Percentiles rank a stretch among this genome's conserved stretches.
Conservation (phyloP, 73 alveolate genomes). For the Symbiodinium natans region DNA sequence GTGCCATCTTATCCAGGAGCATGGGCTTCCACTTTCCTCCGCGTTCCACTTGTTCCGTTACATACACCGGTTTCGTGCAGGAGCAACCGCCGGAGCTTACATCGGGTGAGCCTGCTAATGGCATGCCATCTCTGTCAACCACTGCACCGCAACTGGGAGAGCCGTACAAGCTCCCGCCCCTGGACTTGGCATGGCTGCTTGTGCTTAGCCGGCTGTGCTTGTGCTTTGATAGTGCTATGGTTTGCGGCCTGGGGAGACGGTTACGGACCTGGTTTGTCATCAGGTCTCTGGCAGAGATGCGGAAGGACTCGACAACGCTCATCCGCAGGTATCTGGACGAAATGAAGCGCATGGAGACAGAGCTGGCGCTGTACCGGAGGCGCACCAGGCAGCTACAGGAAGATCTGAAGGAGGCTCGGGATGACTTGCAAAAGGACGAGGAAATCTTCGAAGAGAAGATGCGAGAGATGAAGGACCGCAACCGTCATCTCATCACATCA, state of each 20-base stretch:
- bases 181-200: background rate
- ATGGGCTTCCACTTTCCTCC: no score
- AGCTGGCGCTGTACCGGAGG: constrained; percentile 47
- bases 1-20: constrained; percentile 51
- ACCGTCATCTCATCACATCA: background rate
- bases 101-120: background rate
- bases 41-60: no score
- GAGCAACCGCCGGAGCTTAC: constrained; percentile 38
- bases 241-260: background rate
- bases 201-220: background rate
- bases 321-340: constrained; percentile 72
- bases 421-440: constrained; percentile 79
- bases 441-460: constrained; percentile 83
- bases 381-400: constrained; percentile 69
- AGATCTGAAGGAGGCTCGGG: constrained; percentile 64
- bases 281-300: constrained; percentile 91
- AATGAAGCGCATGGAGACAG: constrained; percentile 62
- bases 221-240: background rate
- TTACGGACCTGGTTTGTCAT: background rate
- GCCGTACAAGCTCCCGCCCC: constrained; percentile 59
- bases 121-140: constrained; percentile 36
- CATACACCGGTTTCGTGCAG: background rate
- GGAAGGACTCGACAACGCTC: constrained; percentile 57
- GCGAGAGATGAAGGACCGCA: constrained; percentile 69
- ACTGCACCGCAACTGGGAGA: constrained; percentile 68